phyloP scores from a whole-genome alignment of 2,329 filamentous ascomycete species.

The Calonectria pseudoreteaudii region DNA sequence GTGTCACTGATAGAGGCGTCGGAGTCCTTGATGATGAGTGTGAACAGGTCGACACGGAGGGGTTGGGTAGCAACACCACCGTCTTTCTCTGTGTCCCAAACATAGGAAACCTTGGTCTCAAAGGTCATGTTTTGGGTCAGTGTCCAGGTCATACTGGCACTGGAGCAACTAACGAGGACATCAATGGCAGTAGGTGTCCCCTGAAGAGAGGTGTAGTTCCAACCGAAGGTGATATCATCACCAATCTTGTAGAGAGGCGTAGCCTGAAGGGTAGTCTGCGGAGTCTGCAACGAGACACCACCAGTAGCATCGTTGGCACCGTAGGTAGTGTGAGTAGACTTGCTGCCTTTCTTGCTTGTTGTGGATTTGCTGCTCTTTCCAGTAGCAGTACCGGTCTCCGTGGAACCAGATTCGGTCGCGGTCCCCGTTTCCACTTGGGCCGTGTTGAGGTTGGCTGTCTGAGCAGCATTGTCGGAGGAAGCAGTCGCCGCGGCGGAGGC shows the following conservation, averaged over 20 bases:
- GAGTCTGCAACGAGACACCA: slow-evolving; percentile 65
- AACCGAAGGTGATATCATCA: slow-evolving; percentile 69
- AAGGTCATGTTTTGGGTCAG: slow-evolving; percentile 74
- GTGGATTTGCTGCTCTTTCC: slow-evolving; percentile 29
- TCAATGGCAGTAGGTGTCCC: slow-evolving; percentile 71
- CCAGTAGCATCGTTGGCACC: slow-evolving; percentile 61
- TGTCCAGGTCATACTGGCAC: slow-evolving; percentile 66
- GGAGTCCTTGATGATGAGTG: slow-evolving; percentile 71
- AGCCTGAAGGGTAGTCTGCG: slow-evolving; percentile 56
- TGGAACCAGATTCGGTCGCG: slow-evolving; percentile 15
- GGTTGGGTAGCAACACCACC: slow-evolving; percentile 58
- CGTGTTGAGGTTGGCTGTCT: slow-evolving; percentile 55
- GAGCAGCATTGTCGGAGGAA: slow-evolving; percentile 36
- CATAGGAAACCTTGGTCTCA: slow-evolving; percentile 60
- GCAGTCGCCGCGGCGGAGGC: slow-evolving; percentile 17
- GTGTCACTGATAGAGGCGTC: slow-evolving; percentile 62
- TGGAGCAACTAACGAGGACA: slow-evolving; percentile 67
- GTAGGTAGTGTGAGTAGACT: slow-evolving; percentile 54
- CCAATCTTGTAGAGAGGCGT: slow-evolving; percentile 70
- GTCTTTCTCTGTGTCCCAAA: slow-evolving; percentile 69
- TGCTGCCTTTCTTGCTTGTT: slow-evolving; percentile 39
- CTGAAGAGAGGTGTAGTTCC: slow-evolving; percentile 74
- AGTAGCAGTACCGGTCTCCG: slow-evolving; percentile 25
- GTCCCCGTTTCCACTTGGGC: slow-evolving; percentile 27
- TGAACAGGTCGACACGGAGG: slow-evolving; percentile 68